Base-by-base conservation (phyloP, 2,329 filamentous ascomycete genomes). In the Penicillium hordei region DNA sequence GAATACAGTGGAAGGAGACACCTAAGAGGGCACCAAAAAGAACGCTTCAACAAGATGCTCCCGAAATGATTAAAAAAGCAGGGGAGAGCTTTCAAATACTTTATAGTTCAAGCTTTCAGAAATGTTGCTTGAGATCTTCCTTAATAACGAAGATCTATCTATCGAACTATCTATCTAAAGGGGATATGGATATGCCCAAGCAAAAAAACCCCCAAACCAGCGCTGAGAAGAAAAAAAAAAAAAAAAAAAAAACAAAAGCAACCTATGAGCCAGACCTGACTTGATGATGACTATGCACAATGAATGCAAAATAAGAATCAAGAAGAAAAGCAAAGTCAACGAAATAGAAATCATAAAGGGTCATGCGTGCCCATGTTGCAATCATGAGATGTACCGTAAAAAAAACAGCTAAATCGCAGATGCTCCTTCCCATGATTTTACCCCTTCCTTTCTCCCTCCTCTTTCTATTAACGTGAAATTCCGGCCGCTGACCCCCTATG, bases 91-190 rank as follows among this genome's bases (percentile, higher is more conserved):
- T 15, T 34, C n/a, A n/a, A n/a, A n/a, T n/a, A n/a, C n/a, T n/a
- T n/a, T n/a, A 48, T 31, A 34, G 3, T 5, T 1, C 9, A 17
- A 4, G 15, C 21, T 34, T 34, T n/a, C 9, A 3, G 9, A 34
- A 19, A 44, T 21, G 7, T 21, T 23, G n/a, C 19, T 52, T 43
- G 7, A 48, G 43, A 57, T 48, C 49, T 52, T 25, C 49, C 31
- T 56, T 40, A 13, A 38, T 2, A 5, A 42, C 0, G 21, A 45
- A 56, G 46, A 52, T 48, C 56, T 52, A 64, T 63, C 62, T 66
- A 66, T 66, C 62, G 53, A 57, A 43, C 29, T 67, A 66, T 65
- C 63, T 67, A 66, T 67, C 55, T 57, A 60, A 58, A 43, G 49
- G 34, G 40, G 55, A 52, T 48, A 46, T 46, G 48, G 36, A 45